Evolutionary conservation across 2,329 filamentous ascomycete species (phyloP).

Genomic region (Huntiella omanensis): DNA sequence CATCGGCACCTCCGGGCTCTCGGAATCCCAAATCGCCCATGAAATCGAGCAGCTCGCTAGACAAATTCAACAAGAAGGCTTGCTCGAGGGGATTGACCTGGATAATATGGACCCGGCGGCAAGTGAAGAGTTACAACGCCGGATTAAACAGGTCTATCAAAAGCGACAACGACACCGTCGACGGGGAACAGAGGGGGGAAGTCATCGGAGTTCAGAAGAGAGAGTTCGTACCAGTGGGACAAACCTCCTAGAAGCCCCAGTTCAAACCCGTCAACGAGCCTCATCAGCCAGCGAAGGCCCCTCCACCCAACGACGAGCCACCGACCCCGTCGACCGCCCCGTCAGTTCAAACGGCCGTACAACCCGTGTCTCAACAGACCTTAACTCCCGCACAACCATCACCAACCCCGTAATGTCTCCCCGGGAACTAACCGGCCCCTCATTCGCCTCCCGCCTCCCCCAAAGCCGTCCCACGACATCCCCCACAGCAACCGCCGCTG

Average conservation of each 20-base stretch:
- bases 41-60: slow-evolving; percentile 82
- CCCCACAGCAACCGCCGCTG: too few species aligned
- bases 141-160: slow-evolving; percentile 76
- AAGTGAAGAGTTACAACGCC: slow-evolving; percentile 77
- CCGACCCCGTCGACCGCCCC: slow-evolving; percentile 25
- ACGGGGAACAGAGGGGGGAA: slow-evolving; percentile 1
- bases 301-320: slow-evolving; percentile 26
- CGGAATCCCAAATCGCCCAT: slow-evolving; percentile 60
- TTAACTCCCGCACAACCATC: background rate
- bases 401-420: background rate
- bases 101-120: slow-evolving; percentile 69
- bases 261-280: slow-evolving; percentile 24
- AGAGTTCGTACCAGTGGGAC: too few species aligned
- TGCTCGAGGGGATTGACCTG: slow-evolving; percentile 74
- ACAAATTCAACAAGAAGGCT: slow-evolving; percentile 72
- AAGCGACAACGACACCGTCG: slow-evolving; percentile 38
- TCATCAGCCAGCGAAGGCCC: slow-evolving; percentile 25
- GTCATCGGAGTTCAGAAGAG: too few species aligned
- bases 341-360: slow-evolving; percentile 29
- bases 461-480: too few species aligned
- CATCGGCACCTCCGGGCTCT: slow-evolving; percentile 61
- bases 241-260: slow-evolving; percentile 17
- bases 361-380: slow-evolving; percentile 45
- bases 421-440: too few species aligned
- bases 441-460: too few species aligned